Conservation (phyloP, 257 asterid species). For the Scutellaria barbata region DNA sequence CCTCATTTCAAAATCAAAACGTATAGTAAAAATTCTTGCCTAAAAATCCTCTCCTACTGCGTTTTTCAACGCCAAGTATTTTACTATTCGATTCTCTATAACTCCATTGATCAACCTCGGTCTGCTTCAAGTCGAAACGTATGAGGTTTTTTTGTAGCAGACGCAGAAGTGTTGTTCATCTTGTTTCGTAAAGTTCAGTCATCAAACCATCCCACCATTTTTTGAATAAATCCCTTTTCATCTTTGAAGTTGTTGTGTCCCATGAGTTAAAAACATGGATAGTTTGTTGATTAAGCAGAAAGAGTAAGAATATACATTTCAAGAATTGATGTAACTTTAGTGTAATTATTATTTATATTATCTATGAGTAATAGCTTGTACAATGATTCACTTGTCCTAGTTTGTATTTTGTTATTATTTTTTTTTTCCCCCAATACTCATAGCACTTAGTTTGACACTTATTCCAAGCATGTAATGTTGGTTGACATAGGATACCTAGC, state of each 20-base stretch:
- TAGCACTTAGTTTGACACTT: no score
- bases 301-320: slow-evolving; percentile 9
- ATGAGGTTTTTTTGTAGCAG: slow-evolving; percentile 13
- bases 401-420: no score
- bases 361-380: slow-evolving; percentile 39
- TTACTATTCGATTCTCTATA: background rate
- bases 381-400: slow-evolving; percentile 13
- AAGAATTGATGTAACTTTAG: slow-evolving; percentile 30
- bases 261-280: slow-evolving; percentile 9
- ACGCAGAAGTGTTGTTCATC: background rate
- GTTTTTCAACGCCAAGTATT: no score
- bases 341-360: slow-evolving; percentile 41
- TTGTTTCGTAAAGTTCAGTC: background rate
- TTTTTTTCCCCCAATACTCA: no score
- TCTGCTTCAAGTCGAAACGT: slow-evolving; percentile 42
- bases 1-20: background rate
- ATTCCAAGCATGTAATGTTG: background rate
- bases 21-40: background rate
- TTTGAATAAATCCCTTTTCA: slow-evolving; percentile 30
- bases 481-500: slow-evolving; percentile 38
- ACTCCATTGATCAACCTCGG: slow-evolving; percentile 53
- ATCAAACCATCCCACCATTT: slow-evolving; percentile 22
- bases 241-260: background rate
- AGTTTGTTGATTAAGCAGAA: slow-evolving; percentile 18
- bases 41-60: no score